These are phyloP conservation scores for Sanghuangporus weigelae DNA, from an alignment of 1,284 basidiomycete species.

Conservation along the genomic window DNA sequence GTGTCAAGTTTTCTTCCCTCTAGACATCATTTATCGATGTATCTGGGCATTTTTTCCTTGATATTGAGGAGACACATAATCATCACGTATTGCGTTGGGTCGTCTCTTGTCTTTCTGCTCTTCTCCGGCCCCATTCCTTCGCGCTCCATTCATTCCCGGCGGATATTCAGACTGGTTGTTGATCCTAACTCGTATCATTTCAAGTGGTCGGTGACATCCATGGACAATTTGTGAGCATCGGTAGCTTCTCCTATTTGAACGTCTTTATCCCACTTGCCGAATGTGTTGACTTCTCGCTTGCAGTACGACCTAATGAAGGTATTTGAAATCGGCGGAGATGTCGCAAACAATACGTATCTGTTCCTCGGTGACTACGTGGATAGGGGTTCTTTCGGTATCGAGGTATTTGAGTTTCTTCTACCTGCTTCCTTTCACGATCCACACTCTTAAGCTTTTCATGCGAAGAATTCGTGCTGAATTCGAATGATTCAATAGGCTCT, in stretches of 20 bases:
- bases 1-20: too few relatives aligned
- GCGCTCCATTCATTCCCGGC: too few relatives aligned
- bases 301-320: constrained; percentile 98
- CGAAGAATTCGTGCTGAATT: constrained; percentile 16
- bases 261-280: constrained; percentile 6
- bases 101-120: too few relatives aligned
- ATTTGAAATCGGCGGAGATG: constrained; percentile 92
- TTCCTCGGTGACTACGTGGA: constrained; percentile 99
- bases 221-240: constrained; percentile 86
- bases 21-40: too few relatives aligned
- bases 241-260: neutral
- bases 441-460: neutral
- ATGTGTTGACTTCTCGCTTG: constrained; percentile 6
- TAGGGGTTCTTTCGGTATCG: constrained; percentile 92
- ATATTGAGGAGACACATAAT: too few relatives aligned
- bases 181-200: neutral
- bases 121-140: too few relatives aligned
- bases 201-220: constrained; percentile 96
- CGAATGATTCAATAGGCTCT: constrained; percentile 55
- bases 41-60: too few relatives aligned
- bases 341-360: constrained; percentile 86
- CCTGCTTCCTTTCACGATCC: constrained; percentile 3
- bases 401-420: constrained; percentile 46
- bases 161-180: neutral
- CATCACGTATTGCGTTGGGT: too few relatives aligned